These are phyloP conservation scores for Suhomyces maxii DNA, from an alignment of 1,139 yeast genomes.

Conservation along the genomic window DNA sequence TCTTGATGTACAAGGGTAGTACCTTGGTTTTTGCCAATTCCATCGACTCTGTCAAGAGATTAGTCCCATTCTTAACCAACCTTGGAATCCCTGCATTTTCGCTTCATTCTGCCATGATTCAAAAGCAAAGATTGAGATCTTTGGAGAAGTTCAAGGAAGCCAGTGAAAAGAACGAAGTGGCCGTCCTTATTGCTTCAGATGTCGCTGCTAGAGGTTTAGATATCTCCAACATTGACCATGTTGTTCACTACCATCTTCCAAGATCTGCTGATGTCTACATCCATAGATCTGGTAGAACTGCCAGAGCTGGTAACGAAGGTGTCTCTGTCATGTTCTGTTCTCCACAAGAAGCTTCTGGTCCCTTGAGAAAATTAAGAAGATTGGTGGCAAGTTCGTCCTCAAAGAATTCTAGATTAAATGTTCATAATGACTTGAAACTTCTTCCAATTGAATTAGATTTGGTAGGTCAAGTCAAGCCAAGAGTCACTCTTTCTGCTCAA, in stretches of 20 bases:
- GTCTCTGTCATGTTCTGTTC: slow-evolving; percentile 90
- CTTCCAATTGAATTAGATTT: slow-evolving; percentile 79
- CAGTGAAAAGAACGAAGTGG: slow-evolving; percentile 51
- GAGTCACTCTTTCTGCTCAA: slow-evolving; percentile 68
- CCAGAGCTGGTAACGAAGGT: slow-evolving; percentile 93
- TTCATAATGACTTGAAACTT: slow-evolving; percentile 60
- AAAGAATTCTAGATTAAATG: slow-evolving; percentile 24
- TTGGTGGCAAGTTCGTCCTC: slow-evolving; percentile 47
- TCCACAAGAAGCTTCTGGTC: slow-evolving; percentile 91
- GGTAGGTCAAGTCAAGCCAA: slow-evolving; percentile 64
- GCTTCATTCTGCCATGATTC: slow-evolving; percentile 92
- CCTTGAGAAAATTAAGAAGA: slow-evolving; percentile 72
- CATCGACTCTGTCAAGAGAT: slow-evolving; percentile 86
- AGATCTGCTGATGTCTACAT: slow-evolving; percentile 92
- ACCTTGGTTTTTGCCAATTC: slow-evolving; percentile 92
- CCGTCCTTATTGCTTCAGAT: slow-evolving; percentile 89
- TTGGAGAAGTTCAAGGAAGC: slow-evolving; percentile 71
- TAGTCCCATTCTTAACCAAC: slow-evolving; percentile 72
- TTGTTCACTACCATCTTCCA: slow-evolving; percentile 93
- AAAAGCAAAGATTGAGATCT: slow-evolving; percentile 84
- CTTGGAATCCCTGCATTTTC: slow-evolving; percentile 74
- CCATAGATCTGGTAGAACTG: slow-evolving; percentile 98
- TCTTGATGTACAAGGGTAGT: slow-evolving; percentile 83
- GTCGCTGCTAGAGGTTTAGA: slow-evolving; percentile 99
- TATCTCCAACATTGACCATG: slow-evolving; percentile 88